Base-by-base conservation (phyloP, 768 basidiomycete species). In the Tricholoma hemisulphureum region DNA sequence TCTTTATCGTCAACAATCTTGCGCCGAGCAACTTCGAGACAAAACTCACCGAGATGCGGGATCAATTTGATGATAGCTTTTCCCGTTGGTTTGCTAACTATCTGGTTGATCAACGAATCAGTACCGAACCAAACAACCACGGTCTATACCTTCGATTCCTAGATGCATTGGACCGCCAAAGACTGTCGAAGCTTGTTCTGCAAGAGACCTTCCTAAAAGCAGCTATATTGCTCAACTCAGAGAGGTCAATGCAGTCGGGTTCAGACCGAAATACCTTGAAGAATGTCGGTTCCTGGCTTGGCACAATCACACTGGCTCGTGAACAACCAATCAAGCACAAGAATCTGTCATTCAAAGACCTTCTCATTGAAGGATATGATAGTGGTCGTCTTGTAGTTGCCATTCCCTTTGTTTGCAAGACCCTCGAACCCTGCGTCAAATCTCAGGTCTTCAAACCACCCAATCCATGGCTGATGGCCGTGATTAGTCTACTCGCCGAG, bases 1-100 rank as follows among this genome's bases (percentile, higher is more conserved):
- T 98, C 48, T 99, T 99, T 80, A 96, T 98, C 65, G 87, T 99
- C 73, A 99, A 99, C 77, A 98, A 99, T 63, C 82, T 99, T 57
- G 95, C 96, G 0, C 91, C 93, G 9, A 91, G 80, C 71, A 99
- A 98, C 69, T 95, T 97, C 59, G 94, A 94, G 34, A 65, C 80
- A 23, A 99, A 99, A 73, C 76, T 95, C 32, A 71, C 75, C 29
- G 97, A 98, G 65, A 94, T 99, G 88, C 81, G 80, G 55, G 85
- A 85, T 29, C 79, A 91, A 56, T 96, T 96, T 73, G 82, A 89
- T 46, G 89, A 95, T 64, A 78, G 83, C 37, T 86, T 94, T 68
- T 86, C 93, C 7, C 83, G 90, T 46, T 99, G 97, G 97, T 97
- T 99, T 66, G 96, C 97, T 45, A 90, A 97, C 69, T 99, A 98